Percentiles rank a stretch among this genome's conserved stretches.
Conservation (phyloP, 2,329 filamentous ascomycete species). For the Blastomyces parvus region DNA sequence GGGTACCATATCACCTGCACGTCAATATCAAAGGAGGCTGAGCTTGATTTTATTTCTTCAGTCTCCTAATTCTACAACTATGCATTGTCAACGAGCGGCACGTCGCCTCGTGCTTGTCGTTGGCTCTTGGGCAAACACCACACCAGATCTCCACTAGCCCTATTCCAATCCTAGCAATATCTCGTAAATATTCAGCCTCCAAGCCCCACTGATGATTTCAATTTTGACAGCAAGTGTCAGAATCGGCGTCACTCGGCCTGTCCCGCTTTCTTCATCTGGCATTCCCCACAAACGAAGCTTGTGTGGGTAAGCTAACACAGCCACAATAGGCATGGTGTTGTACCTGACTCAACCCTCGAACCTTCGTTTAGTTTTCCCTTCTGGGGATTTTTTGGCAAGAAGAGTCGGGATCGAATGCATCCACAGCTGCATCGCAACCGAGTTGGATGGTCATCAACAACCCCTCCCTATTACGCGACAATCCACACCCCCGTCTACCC, state of each 20-base stretch:
- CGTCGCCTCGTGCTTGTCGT: not conserved
- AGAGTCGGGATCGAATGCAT: not conserved
- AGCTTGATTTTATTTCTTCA: not conserved
- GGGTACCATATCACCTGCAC: not conserved
- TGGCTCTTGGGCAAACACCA: not conserved
- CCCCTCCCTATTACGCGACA: not conserved
- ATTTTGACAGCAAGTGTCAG: not conserved
- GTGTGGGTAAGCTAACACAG: not conserved
- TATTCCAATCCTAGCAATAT: not conserved
- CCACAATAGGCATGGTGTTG: not conserved
- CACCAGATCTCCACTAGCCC: not conserved
- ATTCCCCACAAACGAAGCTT: not conserved
- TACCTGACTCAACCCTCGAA: not conserved
- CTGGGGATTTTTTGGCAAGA: not conserved
- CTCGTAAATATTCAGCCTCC: not conserved
- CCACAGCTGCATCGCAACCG: not conserved
- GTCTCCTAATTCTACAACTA: not conserved
- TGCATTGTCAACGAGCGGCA: not conserved
- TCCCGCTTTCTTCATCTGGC: not conserved
- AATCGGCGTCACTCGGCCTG: not conserved
- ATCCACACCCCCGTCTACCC: not conserved
- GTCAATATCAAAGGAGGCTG: slow-evolving; percentile 1
- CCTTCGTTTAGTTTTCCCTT: not conserved
- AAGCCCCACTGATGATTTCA: not conserved
- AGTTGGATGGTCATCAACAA: not conserved